Percentiles rank a stretch among this genome's conserved stretches.
phyloP scores from a whole-genome alignment of 1,139 yeast genomes.

The Sugiyamaella xylanicola region DNA sequence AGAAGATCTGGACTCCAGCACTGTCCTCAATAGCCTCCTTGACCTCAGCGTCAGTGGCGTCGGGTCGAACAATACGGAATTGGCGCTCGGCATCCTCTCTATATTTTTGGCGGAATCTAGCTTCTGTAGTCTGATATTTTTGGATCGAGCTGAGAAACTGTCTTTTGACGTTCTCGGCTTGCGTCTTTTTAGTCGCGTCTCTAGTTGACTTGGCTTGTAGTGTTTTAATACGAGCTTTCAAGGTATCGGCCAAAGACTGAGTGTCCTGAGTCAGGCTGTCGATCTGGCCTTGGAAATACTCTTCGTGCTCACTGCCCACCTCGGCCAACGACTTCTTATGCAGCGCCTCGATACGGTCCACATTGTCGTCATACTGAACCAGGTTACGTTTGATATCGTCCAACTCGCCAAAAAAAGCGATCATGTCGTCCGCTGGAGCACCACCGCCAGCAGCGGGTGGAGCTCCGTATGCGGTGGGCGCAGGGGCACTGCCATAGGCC shows the following conservation, averaged over 20 bases:
- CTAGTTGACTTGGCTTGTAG: conserved; percentile 69
- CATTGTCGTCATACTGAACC: conserved; percentile 75
- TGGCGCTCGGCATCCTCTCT: conserved; percentile 91
- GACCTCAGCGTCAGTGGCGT: conserved; percentile 83
- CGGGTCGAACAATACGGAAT: conserved; percentile 89
- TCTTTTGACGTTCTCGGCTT: conserved; percentile 85
- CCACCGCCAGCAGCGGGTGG: conserved; percentile 14
- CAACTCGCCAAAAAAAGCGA: conserved; percentile 77
- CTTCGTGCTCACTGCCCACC: conserved; percentile 73
- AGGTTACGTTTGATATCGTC: conserved; percentile 79
- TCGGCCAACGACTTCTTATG: conserved; percentile 86
- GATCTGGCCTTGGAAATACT: conserved; percentile 70
- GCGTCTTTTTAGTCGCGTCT: conserved; percentile 82
- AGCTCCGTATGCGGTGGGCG: neutral
- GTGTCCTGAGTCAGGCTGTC: conserved; percentile 80
- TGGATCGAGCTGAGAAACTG: conserved; percentile 85
- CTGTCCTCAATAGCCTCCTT: conserved; percentile 82
- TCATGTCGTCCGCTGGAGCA: conserved; percentile 56
- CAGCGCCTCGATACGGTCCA: conserved; percentile 75
- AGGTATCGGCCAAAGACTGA: conserved; percentile 69
- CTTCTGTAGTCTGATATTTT: conserved; percentile 83
- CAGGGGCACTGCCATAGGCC: too few relatives aligned
- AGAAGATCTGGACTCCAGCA: conserved; percentile 87
- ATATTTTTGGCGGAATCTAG: conserved; percentile 80
- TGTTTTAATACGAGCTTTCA: conserved; percentile 74